phyloP scores from a whole-genome alignment of 805 yeast genomes.

The Wickerhamiella spandovensis region DNA sequence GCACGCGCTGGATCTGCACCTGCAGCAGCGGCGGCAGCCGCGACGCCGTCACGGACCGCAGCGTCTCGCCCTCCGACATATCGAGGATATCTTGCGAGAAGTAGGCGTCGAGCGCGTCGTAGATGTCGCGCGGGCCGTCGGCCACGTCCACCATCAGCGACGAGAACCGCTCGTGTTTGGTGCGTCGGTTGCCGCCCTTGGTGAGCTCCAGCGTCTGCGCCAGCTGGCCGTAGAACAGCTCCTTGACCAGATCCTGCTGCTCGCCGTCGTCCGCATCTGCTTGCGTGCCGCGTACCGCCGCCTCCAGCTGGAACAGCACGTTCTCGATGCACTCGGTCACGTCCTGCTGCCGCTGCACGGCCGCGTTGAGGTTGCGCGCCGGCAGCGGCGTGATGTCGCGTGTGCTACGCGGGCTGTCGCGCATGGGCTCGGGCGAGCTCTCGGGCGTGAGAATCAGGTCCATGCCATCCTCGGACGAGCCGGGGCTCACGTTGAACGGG shows the following conservation, averaged over 20 bases:
- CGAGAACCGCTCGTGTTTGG: constrained; percentile 60
- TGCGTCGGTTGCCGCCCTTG: constrained; percentile 30
- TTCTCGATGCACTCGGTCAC: constrained; percentile 96
- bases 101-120: constrained; percentile 79
- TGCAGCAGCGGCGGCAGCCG: constrained; percentile 73
- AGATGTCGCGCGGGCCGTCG: constrained; percentile 76
- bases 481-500: too few species aligned
- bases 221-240: constrained; percentile 73
- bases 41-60: constrained; percentile 57
- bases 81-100: constrained; percentile 60
- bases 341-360: constrained; percentile 63
- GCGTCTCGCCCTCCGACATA: constrained; percentile 56
- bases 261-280: constrained; percentile 39
- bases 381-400: background rate
- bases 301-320: constrained; percentile 80
- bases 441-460: background rate
- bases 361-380: constrained; percentile 4
- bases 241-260: constrained; percentile 69
- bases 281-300: constrained; percentile 67
- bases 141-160: constrained; percentile 76
- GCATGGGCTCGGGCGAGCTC: background rate
- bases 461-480: background rate
- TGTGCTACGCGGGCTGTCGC: background rate
- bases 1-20: constrained; percentile 87
- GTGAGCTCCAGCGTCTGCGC: constrained; percentile 48